Base-by-base conservation (phyloP, 2,329 filamentous ascomycete genomes). In the Microdochium paspali region DNA sequence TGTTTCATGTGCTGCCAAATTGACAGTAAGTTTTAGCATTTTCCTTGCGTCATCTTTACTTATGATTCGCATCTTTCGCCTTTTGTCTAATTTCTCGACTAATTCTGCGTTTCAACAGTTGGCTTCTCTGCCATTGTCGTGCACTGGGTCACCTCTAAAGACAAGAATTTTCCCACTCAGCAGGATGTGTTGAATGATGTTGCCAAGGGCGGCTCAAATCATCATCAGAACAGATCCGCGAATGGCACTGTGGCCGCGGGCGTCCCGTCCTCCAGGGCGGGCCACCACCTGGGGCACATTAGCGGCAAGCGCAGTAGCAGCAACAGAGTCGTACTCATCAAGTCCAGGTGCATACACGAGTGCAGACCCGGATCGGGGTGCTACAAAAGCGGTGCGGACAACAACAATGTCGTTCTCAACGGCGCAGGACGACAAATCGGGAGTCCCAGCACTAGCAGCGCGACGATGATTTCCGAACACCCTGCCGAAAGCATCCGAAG, bases 1-100 rank as follows among this genome's bases (percentile, higher is more conserved):
- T 84, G 79, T 53, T 68, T 84, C 3, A 79, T 82, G 66, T 79
- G 77, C 55, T 85, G 80, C 57, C 84, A 83, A 55, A 70, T 72
- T 51, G 80, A 84, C 57, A 74, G 79, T 80, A 61, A 56, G 70
- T 23, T 35, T 12, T 35, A n/a, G n/a, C n/a, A 6, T 35, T 35
- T 35, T 35, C 31, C 31, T 35, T n/a, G 10, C 31, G 31, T 9
- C 31, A 9, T 9, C 13, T 28, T 7, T 35, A n/a, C 6, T 35
- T n/a, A n/a, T n/a, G n/a, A n/a, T n/a, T n/a, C n/a, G n/a, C n/a
- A n/a, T n/a, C n/a, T n/a, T n/a, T n/a, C n/a, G n/a, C n/a, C n/a
- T n/a, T n/a, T n/a, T n/a, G n/a, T n/a, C n/a, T n/a, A n/a, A n/a
- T n/a, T n/a, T n/a, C n/a, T n/a, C n/a, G n/a, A n/a, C n/a, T n/a